Percentiles rank a stretch among this genome's conserved stretches.
These are phyloP conservation scores for Stephania yunnanensis DNA, from an alignment of 164 flowering plant genomes.

Conservation along the genomic window DNA sequence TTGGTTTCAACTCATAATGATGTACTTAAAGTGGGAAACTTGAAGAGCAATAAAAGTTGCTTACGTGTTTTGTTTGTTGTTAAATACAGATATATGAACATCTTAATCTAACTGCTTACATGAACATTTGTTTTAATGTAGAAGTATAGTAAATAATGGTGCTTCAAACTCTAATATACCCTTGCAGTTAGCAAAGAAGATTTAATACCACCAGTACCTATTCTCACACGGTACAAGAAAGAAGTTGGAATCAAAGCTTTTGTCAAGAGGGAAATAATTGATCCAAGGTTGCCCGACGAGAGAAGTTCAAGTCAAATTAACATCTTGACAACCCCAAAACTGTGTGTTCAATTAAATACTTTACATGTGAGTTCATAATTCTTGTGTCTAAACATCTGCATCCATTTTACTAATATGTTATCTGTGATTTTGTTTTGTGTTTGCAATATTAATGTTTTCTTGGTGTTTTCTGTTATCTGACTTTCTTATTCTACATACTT, in stretches of 20 bases:
- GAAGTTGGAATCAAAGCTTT: slow-evolving; percentile 91
- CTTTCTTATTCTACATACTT: not conserved
- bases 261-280: slow-evolving; percentile 79
- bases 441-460: not conserved
- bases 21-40: too few species aligned
- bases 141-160: not conserved
- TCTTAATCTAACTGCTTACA: too few species aligned
- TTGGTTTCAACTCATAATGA: too few species aligned
- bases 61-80: too few species aligned
- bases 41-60: too few species aligned
- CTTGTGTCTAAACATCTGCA: not conserved
- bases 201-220: slow-evolving; percentile 84
- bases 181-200: slow-evolving; percentile 82
- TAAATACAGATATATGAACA: too few species aligned
- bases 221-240: slow-evolving; percentile 80
- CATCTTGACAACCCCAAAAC: slow-evolving; percentile 61
- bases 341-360: slow-evolving; percentile 88
- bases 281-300: slow-evolving; percentile 68
- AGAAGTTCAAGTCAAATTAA: slow-evolving; percentile 61
- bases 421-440: not conserved
- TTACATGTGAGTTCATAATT: slow-evolving; percentile 66
- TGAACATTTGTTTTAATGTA: not conserved
- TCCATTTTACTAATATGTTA: not conserved
- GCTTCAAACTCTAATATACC: slow-evolving; percentile 4
- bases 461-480: not conserved